Percentiles rank a stretch among this genome's conserved stretches.
These are phyloP conservation scores for Isabelozyma gotoi DNA, from an alignment of 805 yeast species.

Conservation along the genomic window DNA sequence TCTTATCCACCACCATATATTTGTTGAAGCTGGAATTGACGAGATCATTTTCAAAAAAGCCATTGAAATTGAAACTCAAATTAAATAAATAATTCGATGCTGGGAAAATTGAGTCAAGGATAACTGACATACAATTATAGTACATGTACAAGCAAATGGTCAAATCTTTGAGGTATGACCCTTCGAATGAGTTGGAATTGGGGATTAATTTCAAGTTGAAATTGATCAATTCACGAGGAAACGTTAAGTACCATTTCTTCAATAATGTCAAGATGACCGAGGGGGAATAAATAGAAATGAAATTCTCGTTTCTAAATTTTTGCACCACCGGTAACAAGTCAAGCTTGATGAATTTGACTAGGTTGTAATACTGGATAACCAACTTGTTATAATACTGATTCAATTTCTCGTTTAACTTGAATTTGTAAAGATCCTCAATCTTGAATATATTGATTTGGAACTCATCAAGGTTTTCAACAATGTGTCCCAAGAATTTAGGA, in stretches of 20 bases:
- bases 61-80: constrained; percentile 13
- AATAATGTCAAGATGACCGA: constrained; percentile 13
- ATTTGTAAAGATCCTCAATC: not conserved
- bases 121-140: constrained; percentile 18
- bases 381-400: constrained; percentile 4
- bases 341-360: constrained; percentile 14
- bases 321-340: constrained; percentile 16
- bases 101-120: constrained; percentile 23
- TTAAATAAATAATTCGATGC: constrained; percentile 19
- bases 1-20: constrained; percentile 3
- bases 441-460: constrained; percentile 1
- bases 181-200: not conserved
- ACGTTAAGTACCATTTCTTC: constrained; percentile 18
- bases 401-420: not conserved
- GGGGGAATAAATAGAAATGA: constrained; percentile 19
- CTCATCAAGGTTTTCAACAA: constrained; percentile 10
- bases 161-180: constrained; percentile 11
- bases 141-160: constrained; percentile 19
- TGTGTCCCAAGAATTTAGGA: constrained; percentile 19
- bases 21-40: constrained; percentile 7
- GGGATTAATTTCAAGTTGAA: constrained; percentile 1
- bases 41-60: constrained; percentile 7
- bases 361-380: constrained; percentile 10
- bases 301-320: constrained; percentile 9
- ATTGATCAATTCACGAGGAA: constrained; percentile 16